Base-by-base conservation (phyloP, 1,139 yeast genomes). In the Blastobotrys illinoisensis region DNA sequence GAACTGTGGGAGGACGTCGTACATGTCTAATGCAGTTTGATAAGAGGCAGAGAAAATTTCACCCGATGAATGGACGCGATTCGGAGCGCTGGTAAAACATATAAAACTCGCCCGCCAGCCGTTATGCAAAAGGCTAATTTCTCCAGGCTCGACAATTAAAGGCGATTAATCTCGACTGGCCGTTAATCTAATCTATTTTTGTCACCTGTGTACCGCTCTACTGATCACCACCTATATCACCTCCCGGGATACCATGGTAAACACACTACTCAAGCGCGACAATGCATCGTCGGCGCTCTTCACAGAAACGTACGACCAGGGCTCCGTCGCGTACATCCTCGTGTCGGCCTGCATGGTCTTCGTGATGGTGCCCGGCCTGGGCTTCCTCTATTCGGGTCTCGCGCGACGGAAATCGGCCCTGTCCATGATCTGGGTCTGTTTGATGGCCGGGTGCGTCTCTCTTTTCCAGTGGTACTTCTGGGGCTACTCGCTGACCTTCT, bases 401-500 rank as follows among this genome's bases (percentile, higher is more conserved):
- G 95, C 97, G 20, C 78, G 98, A 67, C 78, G 98, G 66, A 91
- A 91, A 71, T 84, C 91, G 26, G 97, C 98, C 0, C 76, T 91
- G 52, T 86, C 95, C 20, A 81, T 90, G 82, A 85, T 93, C 53
- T 90, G 96, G 89, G 83, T 85, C 16, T 83, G 83, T 13, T 70
- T 89, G 52, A 81, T 86, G 80, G 81, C 91, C 5, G 83, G 88
- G 14, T 79, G 86, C 61, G 83, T 91, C n/a, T 91, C 89, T 1
- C 77, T 83, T 53, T 81, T 89, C 67, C 97, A 89, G 69, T 93
- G 98, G 98, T 93, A 90, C 71, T 89, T 93, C 67, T 93, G 98
- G 98, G 98, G 98, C 21, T 93, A 88, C 69, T 88, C 97, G 0
- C 74, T 93, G 50, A 95, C 98, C 2, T 90, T 93, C 65, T 83